Evolutionary conservation across 1,284 basidiomycete species (phyloP), one percentile per base, ranked within the genome.

Genomic region (Ganoderma leucocontextum): DNA sequence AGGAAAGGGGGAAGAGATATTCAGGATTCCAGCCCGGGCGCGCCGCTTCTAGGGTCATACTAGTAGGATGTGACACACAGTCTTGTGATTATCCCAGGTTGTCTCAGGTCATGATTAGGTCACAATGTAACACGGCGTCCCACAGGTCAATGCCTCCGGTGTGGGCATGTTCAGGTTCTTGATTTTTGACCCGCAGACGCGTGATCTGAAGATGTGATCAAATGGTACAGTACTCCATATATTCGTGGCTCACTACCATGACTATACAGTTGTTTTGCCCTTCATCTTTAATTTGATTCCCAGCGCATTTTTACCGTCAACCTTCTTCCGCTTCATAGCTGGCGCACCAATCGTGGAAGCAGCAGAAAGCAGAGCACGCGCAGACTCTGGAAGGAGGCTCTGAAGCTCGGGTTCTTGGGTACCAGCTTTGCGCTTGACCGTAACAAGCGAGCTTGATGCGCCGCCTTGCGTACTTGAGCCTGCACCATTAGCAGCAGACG

Each of bases 341-440:
- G 84, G 82, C 13, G 82, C 74, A 3, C 80, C 75, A 15, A 70
- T 66, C 1, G 81, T 75, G 9, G 86, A 83, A 7, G 84, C 79
- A 29, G 62, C 67, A 4, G 69, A 67, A 12, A 91, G 85, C 73
- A 95, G 81, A 17, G 90, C 85, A 65, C 89, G 88, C 1, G 92
- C 87, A n/a, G 90, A 86, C 60, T 91, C 91, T 5, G 92, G 88
- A 35, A 97, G 81, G 1, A 97, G 82, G 70, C 87, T 91, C 66
- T 88, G 85, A 65, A 95, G 79, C 13, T 91, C 86, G 4, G 93
- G 92, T 74, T 95, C 92, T 13, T 82, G 75, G 22, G 87, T 87
- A 25, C 89, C 89, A 6, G 93, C 93, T 76, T 94, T 93, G 59
- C 93, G 88, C 82, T 96, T 95, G 70, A 95, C 85, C 3, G 91